These are phyloP conservation scores for Tremella mesenterica DNA, from an alignment of 768 basidiomycete genomes.

Conservation along the genomic window DNA sequence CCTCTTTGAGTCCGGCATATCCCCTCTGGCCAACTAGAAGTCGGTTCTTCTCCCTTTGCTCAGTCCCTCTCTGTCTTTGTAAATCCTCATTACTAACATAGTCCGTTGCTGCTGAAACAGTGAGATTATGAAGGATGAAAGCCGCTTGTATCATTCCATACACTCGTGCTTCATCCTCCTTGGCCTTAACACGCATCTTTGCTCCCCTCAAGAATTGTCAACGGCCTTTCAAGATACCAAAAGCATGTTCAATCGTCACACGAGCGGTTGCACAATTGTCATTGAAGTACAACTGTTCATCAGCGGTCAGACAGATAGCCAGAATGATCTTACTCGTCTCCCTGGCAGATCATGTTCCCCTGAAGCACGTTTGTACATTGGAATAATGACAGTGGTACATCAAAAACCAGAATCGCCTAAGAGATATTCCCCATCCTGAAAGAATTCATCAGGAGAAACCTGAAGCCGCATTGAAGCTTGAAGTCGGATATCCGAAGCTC, in stretches of 20 bases:
- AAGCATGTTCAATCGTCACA: neutral
- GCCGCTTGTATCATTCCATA: neutral
- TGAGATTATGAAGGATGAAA: slow-evolving; percentile 1
- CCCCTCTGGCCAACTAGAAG: neutral
- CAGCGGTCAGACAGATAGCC: neutral
- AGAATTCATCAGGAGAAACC: neutral
- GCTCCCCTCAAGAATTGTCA: neutral
- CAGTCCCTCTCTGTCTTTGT: neutral
- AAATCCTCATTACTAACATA: neutral
- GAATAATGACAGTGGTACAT: neutral
- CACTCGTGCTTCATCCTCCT: neutral
- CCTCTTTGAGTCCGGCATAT: neutral
- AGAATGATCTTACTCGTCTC: neutral
- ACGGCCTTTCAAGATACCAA: neutral
- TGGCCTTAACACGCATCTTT: neutral
- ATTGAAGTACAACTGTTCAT: neutral
- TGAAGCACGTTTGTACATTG: neutral
- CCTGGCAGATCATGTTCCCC: neutral
- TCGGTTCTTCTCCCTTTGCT: neutral
- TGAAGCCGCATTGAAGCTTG: neutral
- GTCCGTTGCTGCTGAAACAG: neutral
- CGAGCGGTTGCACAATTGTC: neutral
- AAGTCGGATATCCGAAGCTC: neutral
- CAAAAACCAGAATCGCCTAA: neutral
- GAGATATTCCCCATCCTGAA: neutral